Evolutionary conservation across 2,329 filamentous ascomycete genomes (phyloP).

Genomic region (Aureobasidium melanogenum): DNA sequence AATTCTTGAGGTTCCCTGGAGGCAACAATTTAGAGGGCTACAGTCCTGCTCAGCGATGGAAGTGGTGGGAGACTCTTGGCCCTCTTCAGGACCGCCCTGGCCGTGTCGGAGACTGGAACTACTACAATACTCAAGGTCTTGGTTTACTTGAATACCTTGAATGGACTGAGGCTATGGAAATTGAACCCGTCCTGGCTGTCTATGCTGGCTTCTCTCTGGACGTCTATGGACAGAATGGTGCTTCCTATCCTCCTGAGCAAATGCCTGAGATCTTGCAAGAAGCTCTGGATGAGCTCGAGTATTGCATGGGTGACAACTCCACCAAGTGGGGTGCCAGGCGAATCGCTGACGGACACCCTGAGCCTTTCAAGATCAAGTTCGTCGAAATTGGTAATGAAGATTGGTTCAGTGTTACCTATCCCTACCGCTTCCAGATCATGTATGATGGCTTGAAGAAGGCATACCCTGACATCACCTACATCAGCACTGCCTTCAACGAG

Average conservation of each 20-base stretch:
- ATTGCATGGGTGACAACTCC: constrained; percentile 43
- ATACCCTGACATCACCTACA: constrained; percentile 48
- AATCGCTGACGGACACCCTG: constrained; percentile 49
- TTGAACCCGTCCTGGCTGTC: constrained; percentile 48
- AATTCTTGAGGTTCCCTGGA: constrained; percentile 43
- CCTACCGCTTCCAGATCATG: constrained; percentile 48
- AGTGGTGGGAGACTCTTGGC: constrained; percentile 45
- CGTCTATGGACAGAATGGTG: constrained; percentile 28
- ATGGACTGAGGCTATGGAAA: constrained; percentile 46
- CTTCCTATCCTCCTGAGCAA: constrained; percentile 25
- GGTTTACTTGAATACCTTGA: constrained; percentile 54
- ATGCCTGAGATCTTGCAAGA: constrained; percentile 43
- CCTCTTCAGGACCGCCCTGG: constrained; percentile 40
- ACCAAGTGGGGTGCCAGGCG: constrained; percentile 50
- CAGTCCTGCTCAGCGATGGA: constrained; percentile 31
- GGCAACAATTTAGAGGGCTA: constrained; percentile 43
- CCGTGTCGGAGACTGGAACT: constrained; percentile 45
- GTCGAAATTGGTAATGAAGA: constrained; percentile 62
- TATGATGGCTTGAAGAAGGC: constrained; percentile 47
- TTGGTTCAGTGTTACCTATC: constrained; percentile 33
- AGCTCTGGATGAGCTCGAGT: constrained; percentile 54
- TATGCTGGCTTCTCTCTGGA: constrained; percentile 46
- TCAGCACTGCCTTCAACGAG: constrained; percentile 26
- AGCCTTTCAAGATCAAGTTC: constrained; percentile 51
- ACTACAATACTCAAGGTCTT: constrained; percentile 52